phyloP scores from a whole-genome alignment of 2,329 filamentous ascomycete species.

The Dichotomopilus funicola region DNA sequence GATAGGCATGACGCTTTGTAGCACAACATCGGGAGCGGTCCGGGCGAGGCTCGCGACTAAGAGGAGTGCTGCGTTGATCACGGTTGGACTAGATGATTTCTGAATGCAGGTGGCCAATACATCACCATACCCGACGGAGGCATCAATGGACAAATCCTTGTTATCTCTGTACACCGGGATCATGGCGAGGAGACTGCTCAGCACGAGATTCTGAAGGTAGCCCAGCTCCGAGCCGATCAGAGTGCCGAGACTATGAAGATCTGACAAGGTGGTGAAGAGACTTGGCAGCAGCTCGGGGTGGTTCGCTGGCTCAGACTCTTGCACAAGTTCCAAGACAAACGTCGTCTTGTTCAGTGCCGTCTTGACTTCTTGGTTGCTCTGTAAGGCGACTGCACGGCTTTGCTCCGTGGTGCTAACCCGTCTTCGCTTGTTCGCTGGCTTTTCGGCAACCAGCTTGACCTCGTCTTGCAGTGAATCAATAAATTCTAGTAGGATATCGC shows the following conservation, averaged over 20 bases:
- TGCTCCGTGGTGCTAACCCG: slow-evolving; percentile 69
- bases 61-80: slow-evolving; percentile 85
- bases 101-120: slow-evolving; percentile 91
- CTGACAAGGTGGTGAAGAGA: slow-evolving; percentile 78
- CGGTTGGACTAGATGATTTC: slow-evolving; percentile 82
- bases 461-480: slow-evolving; percentile 67
- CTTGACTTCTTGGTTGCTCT: slow-evolving; percentile 59
- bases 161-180: slow-evolving; percentile 66
- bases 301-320: slow-evolving; percentile 67
- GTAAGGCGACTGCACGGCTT: slow-evolving; percentile 51
- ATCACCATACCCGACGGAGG: slow-evolving; percentile 76
- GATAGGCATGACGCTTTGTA: slow-evolving; percentile 98
- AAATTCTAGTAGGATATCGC: slow-evolving; percentile 64
- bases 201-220: slow-evolving; percentile 79
- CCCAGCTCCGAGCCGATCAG: slow-evolving; percentile 80
- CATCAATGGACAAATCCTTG: slow-evolving; percentile 61
- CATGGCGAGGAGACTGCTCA: slow-evolving; percentile 77
- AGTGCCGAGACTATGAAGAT: slow-evolving; percentile 77
- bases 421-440: slow-evolving; percentile 70
- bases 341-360: slow-evolving; percentile 69
- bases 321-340: slow-evolving; percentile 81
- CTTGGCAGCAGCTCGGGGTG: slow-evolving; percentile 71
- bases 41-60: slow-evolving; percentile 81
- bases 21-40: slow-evolving; percentile 80
- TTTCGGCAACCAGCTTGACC: slow-evolving; percentile 64